Percentiles rank a stretch among this genome's conserved stretches.
Conservation (phyloP, 371 early-diverging fungal genomes). For the Dinochytrium kinnereticum region DNA sequence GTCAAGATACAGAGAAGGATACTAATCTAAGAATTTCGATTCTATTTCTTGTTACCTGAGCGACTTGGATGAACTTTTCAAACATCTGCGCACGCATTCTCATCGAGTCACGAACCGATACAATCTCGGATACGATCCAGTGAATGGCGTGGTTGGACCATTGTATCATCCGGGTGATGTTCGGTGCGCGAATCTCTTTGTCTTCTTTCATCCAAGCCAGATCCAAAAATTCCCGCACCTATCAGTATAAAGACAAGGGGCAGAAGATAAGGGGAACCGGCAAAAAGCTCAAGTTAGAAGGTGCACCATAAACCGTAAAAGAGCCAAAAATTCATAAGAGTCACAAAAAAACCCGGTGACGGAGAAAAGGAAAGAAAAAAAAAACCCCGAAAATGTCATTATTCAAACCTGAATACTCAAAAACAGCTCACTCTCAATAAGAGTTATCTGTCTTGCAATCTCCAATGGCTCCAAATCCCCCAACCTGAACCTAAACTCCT, state of each 20-base stretch:
- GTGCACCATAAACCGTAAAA: too few relatives aligned
- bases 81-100: constrained; percentile 50
- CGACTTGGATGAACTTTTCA: constrained; percentile 40
- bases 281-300: too few relatives aligned
- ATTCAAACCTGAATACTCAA: constrained; percentile 45
- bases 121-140: constrained; percentile 62
- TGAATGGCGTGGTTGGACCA: constrained; percentile 64
- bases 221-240: constrained; percentile 58
- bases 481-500: constrained; percentile 56
- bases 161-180: constrained; percentile 56
- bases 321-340: neutral
- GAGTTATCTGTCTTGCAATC: constrained; percentile 90
- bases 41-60: constrained; percentile 29
- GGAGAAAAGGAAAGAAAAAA: neutral
- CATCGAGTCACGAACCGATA: constrained; percentile 46
- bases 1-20: neutral
- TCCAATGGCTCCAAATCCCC: constrained; percentile 90
- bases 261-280: too few relatives aligned
- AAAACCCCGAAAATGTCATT: neutral
- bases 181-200: constrained; percentile 57
- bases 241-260: neutral
- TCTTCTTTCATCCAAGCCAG: constrained; percentile 63
- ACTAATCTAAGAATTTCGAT: neutral
- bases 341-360: neutral
- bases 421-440: constrained; percentile 67